These are phyloP conservation scores for Saraca asoca DNA, from an alignment of 331 rosid genomes.

Conservation along the genomic window DNA sequence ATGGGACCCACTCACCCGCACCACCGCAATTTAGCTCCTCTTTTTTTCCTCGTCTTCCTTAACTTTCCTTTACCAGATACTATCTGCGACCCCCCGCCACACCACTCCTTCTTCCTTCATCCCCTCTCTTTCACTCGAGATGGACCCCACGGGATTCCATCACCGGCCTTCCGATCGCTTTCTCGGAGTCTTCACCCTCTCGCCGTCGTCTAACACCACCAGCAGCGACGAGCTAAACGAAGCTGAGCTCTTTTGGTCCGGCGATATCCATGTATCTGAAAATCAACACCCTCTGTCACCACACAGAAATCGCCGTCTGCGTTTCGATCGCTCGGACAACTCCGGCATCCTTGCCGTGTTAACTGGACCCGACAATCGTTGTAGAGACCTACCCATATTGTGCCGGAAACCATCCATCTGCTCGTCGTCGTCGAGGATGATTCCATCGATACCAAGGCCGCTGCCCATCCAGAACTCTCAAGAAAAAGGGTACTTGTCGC, in stretches of 20 bases:
- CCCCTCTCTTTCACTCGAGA: neutral
- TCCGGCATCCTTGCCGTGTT: slow-evolving; percentile 69
- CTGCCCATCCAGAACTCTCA: slow-evolving; percentile 25
- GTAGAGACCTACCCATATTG: slow-evolving; percentile 39
- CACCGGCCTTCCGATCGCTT: slow-evolving; percentile 63
- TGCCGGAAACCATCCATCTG: slow-evolving; percentile 45
- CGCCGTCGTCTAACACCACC: slow-evolving; percentile 19
- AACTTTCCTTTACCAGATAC: neutral
- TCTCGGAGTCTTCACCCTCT: slow-evolving; percentile 46
- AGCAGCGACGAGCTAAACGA: slow-evolving; percentile 65
- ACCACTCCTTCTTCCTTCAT: slow-evolving; percentile 10
- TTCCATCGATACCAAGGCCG: slow-evolving; percentile 64
- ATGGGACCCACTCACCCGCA: slow-evolving; percentile 32
- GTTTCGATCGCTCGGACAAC: slow-evolving; percentile 27
- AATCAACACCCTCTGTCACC: slow-evolving; percentile 1
- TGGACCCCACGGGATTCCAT: slow-evolving; percentile 55
- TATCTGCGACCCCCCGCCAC: slow-evolving; percentile 64
- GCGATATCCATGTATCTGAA: slow-evolving; percentile 44
- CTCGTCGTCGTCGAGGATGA: slow-evolving; percentile 45
- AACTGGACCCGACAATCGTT: slow-evolving; percentile 33
- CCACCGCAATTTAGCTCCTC: neutral
- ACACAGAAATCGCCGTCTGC: slow-evolving; percentile 5
- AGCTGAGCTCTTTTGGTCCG: slow-evolving; percentile 74
- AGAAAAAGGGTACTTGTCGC: slow-evolving; percentile 39
- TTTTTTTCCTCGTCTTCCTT: neutral